Conservation (phyloP, 352 stramenopile species). For the Aphanomyces invadans region DNA sequence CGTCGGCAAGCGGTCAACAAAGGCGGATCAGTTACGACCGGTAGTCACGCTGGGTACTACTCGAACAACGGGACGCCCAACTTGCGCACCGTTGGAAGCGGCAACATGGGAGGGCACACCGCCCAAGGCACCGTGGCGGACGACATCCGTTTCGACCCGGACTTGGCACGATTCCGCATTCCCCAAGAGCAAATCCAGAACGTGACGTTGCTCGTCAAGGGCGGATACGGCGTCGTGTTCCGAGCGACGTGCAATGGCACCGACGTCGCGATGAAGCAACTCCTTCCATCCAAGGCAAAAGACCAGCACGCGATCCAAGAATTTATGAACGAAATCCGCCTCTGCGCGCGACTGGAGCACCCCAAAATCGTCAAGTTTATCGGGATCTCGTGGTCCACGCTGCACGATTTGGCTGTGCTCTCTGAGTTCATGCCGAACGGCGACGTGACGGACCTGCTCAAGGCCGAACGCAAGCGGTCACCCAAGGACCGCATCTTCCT, state of each 20-base stretch:
- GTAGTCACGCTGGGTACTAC: constrained; percentile 6
- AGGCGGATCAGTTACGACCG: not conserved
- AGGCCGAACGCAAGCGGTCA: constrained; percentile 15
- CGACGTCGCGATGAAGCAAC: constrained; percentile 46
- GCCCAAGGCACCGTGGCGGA: constrained; percentile 21
- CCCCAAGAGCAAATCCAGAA: constrained; percentile 36
- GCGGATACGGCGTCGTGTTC: constrained; percentile 48
- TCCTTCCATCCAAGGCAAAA: constrained; percentile 41
- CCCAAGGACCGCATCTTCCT: constrained; percentile 14
- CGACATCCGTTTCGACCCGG: constrained; percentile 46
- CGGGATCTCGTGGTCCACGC: constrained; percentile 39
- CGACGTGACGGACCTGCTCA: constrained; percentile 20
- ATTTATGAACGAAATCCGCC: constrained; percentile 47
- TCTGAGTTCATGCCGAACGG: constrained; percentile 43
- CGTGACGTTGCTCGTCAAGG: constrained; percentile 35
- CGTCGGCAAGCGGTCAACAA: not conserved
- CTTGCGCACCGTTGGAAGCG: not conserved
- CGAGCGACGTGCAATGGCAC: constrained; percentile 30
- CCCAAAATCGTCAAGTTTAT: constrained; percentile 43
- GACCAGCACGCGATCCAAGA: constrained; percentile 32
- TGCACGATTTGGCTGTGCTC: constrained; percentile 40
- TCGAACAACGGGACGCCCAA: constrained; percentile 21
- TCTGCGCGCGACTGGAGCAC: constrained; percentile 40
- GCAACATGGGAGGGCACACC: not conserved
- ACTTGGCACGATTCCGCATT: constrained; percentile 41